Evolutionary conservation across 2,329 filamentous ascomycete species (phyloP), one percentile per base, ranked within the genome.

Genomic region (Eutypa lata): DNA sequence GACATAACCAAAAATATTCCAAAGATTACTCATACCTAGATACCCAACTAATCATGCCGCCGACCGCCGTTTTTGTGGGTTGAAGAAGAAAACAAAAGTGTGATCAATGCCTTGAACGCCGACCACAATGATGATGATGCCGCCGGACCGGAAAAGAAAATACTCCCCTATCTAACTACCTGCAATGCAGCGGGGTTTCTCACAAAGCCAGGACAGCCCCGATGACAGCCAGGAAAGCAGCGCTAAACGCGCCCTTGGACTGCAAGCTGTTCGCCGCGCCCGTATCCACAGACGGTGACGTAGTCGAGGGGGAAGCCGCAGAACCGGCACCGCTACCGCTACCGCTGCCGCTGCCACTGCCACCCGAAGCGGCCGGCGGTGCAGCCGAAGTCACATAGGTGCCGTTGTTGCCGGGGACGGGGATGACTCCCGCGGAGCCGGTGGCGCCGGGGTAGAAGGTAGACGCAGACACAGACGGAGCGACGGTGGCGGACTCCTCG

Each of bases 401-500:
- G 14, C 22, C 22, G 16, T 45, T 45, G 21, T 8, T 45, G 21
- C 42, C 21, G 7, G 42, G 42, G 13, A 14, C 22, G n/a, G 42
- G 42, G 42, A 26, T 16, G 22, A n/a, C 21, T 16, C 21, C 21
- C 21, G 19, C 22, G 22, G 21, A 57, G 38, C 49, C 57, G 16
- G 58, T 61, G 49, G 53, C 50, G 26, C 38, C 40, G 10, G 61
- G 47, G 37, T n/a, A 48, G 45, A 37, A 37, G 10, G 59, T 45
- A 18, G 61, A 53, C 21, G 61, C 26, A 10, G 10, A 38, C 10
- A 57, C 58, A n/a, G n/a, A n/a, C 19, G 35, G 43, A 7, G 58
- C 59, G n/a, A 57, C 53, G n/a, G 59, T 59, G 28, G 58, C 53
- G 22, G 62, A 62, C 28, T 57, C 52, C 48, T 60, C 55, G 49